Evolutionary conservation across 331 rosid genomes (phyloP).

Genomic region (Malus hybrid): DNA sequence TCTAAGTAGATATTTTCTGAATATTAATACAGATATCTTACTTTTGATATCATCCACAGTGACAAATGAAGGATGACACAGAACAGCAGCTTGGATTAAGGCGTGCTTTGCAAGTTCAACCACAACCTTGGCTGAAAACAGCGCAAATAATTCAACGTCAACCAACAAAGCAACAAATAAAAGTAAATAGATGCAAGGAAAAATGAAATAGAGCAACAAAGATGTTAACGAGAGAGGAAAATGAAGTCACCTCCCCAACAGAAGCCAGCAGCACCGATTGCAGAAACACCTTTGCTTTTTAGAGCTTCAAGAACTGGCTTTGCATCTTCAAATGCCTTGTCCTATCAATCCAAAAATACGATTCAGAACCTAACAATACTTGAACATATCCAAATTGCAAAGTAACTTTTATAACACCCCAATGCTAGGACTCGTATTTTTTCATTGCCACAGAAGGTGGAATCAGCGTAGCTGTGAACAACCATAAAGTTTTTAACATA

Average conservation of each 20-base stretch:
- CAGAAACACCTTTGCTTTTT: constrained; percentile 53
- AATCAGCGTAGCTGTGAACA: not conserved
- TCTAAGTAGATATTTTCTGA: not conserved
- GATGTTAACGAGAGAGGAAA: not conserved
- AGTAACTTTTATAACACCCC: not conserved
- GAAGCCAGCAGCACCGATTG: constrained; percentile 63
- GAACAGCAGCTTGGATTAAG: constrained; percentile 46
- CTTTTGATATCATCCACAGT: constrained; percentile 70
- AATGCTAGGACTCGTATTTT: not conserved
- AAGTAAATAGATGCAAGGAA: not conserved
- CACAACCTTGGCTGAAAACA: constrained; percentile 62
- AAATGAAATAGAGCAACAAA: not conserved
- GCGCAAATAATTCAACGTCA: not conserved
- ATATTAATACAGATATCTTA: not conserved
- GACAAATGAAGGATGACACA: constrained; percentile 56
- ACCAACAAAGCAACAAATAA: not conserved
- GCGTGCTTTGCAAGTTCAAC: constrained; percentile 37
- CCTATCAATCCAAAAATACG: constrained; percentile 24
- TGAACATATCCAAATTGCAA: not conserved
- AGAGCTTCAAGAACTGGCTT: constrained; percentile 52
- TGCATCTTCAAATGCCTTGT: constrained; percentile 47
- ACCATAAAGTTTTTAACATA: not conserved
- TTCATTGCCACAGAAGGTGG: not conserved
- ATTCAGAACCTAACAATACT: not conserved
- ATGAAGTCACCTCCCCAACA: constrained; percentile 77